Percentiles rank a stretch among this genome's conserved stretches.
These are phyloP conservation scores for Paramecium sonneborni DNA, from an alignment of 73 alveolate genomes.

Conservation along the genomic window DNA sequence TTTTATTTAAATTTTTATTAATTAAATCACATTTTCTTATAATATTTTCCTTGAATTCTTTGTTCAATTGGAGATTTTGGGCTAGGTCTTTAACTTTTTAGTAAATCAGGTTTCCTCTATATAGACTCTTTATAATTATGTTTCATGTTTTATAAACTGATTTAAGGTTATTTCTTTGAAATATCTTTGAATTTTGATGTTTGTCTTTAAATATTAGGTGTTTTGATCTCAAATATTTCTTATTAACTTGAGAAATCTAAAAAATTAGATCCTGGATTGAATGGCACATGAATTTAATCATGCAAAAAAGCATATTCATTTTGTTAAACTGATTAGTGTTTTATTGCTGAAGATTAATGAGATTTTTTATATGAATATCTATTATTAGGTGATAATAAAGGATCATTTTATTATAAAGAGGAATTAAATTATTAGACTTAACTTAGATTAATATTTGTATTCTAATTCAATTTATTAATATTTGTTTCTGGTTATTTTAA, in stretches of 20 bases:
- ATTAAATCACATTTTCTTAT: not conserved
- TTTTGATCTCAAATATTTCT: no score
- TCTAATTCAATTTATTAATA: no score
- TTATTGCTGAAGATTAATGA: not conserved
- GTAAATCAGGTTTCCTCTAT: not conserved
- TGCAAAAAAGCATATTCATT: constrained; percentile 24
- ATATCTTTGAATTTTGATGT: no score
- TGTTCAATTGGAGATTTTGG: not conserved
- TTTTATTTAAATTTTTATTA: not conserved
- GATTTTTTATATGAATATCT: constrained; percentile 43
- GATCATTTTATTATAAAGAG: not conserved
- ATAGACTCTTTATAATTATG: not conserved
- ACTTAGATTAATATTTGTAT: no score
- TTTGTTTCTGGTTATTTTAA: no score
- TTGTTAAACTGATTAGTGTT: not conserved
- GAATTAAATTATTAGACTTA: not conserved
- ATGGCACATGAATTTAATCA: not conserved
- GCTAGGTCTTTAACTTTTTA: not conserved
- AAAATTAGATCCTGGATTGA: not conserved
- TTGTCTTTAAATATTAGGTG: no score
- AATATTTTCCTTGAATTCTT: not conserved
- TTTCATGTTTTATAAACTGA: not conserved
- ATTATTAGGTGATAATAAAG: constrained; percentile 21
- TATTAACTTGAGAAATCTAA: no score
- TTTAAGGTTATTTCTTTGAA: not conserved